Conservation (phyloP, 192 early-diverging fungal species). For the Backusella circina region DNA sequence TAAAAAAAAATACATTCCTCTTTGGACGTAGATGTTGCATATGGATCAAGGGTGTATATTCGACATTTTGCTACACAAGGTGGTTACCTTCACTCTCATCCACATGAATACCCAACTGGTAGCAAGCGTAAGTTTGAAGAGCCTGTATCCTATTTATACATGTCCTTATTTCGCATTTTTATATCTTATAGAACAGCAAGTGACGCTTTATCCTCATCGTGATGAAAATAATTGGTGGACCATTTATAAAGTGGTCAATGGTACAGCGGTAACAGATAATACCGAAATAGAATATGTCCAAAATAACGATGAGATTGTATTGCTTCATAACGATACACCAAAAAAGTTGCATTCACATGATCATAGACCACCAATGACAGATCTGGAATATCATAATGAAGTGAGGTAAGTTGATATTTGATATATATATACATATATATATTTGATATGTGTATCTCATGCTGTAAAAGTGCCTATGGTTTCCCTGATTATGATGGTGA, state of each 20-base stretch:
- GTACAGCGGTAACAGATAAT: constrained; percentile 8
- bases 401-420: constrained; percentile 44
- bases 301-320: constrained; percentile 74
- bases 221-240: constrained; percentile 90
- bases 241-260: constrained; percentile 44
- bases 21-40: constrained; percentile 65
- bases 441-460: background rate
- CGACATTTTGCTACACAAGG: constrained; percentile 73
- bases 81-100: constrained; percentile 82
- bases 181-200: constrained; percentile 64
- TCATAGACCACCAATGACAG: constrained; percentile 63
- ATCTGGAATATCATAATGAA: constrained; percentile 73
- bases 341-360: constrained; percentile 74
- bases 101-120: constrained; percentile 65
- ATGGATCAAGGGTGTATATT: constrained; percentile 64
- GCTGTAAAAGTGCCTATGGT: constrained; percentile 52
- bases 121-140: constrained; percentile 60
- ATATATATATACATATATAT: background rate
- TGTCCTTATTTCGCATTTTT: background rate
- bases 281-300: constrained; percentile 55
- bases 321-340: constrained; percentile 58
- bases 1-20: background rate
- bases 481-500: constrained; percentile 77
- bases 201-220: constrained; percentile 76
- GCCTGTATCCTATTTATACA: background rate